phyloP scores from a whole-genome alignment of 345 rosid species.

The Kandelia obovata region DNA sequence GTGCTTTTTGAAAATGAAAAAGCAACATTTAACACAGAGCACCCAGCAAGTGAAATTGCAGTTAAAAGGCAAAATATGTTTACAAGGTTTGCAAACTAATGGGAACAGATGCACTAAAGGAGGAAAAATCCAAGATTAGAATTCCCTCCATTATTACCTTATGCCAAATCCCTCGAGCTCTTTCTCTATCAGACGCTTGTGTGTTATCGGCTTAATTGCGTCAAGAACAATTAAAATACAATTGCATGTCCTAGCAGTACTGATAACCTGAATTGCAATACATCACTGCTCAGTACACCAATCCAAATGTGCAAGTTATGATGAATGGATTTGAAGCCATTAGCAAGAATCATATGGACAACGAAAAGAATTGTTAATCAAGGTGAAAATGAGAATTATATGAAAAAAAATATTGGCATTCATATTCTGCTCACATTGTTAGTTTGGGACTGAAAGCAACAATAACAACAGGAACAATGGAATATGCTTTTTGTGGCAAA shows the following conservation, averaged over 20 bases:
- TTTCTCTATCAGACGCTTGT: slow-evolving; percentile 95
- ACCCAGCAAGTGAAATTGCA: neutral
- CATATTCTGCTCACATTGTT: neutral
- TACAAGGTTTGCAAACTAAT: too few species aligned
- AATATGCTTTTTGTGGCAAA: too few species aligned
- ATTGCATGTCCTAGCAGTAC: slow-evolving; percentile 96
- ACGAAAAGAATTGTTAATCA: neutral
- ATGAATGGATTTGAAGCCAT: neutral
- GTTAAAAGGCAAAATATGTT: too few species aligned
- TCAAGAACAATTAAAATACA: slow-evolving; percentile 94
- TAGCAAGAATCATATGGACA: neutral
- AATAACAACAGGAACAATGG: too few species aligned
- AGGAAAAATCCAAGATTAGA: neutral
- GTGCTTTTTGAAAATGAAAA: neutral
- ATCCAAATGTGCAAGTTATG: neutral
- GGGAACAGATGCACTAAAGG: neutral
- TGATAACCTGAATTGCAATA: slow-evolving; percentile 64
- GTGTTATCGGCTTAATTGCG: slow-evolving; percentile 97
- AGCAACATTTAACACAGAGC: neutral
- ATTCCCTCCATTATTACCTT: slow-evolving; percentile 44
- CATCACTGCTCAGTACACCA: neutral
- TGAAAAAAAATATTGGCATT: neutral
- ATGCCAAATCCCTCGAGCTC: slow-evolving; percentile 99
- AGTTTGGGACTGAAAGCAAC: too few species aligned
- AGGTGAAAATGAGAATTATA: neutral